Conservation (phyloP, 2,329 filamentous ascomycete genomes). For the Coleophoma cylindrospora region DNA sequence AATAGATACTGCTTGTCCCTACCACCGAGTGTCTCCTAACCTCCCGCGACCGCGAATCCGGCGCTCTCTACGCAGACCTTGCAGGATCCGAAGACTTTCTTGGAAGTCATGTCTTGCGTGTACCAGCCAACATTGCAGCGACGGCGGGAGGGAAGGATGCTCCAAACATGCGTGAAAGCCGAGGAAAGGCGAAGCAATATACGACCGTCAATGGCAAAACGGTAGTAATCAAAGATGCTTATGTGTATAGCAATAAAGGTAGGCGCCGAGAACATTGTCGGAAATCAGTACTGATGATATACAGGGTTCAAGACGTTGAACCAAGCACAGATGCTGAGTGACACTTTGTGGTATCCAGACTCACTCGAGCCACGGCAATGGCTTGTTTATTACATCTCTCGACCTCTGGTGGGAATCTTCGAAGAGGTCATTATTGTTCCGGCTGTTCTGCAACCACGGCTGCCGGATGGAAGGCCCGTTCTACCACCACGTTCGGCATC, state of each 20-base stretch:
- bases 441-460: constrained; percentile 50
- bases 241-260: constrained; percentile 97
- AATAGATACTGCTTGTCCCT: constrained; percentile 79
- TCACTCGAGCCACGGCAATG: constrained; percentile 87
- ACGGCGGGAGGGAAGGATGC: constrained; percentile 50
- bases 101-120: constrained; percentile 90
- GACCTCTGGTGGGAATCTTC: constrained; percentile 77
- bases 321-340: constrained; percentile 80
- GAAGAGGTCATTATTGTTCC: constrained; percentile 70
- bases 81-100: constrained; percentile 91
- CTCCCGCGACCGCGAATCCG: constrained; percentile 81
- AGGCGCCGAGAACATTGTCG: constrained; percentile 13
- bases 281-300: constrained; percentile 7
- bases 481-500: constrained; percentile 11
- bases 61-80: constrained; percentile 71
- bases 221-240: constrained; percentile 88
- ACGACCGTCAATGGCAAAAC: constrained; percentile 89
- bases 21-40: constrained; percentile 88
- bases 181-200: constrained; percentile 91
- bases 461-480: constrained; percentile 23
- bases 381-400: constrained; percentile 94
- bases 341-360: constrained; percentile 84
- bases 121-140: constrained; percentile 52
- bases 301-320: constrained; percentile 86
- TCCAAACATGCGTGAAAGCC: constrained; percentile 73